Base-by-base conservation (phyloP, 805 yeast species). In the Starmerella gropengiesseri region DNA sequence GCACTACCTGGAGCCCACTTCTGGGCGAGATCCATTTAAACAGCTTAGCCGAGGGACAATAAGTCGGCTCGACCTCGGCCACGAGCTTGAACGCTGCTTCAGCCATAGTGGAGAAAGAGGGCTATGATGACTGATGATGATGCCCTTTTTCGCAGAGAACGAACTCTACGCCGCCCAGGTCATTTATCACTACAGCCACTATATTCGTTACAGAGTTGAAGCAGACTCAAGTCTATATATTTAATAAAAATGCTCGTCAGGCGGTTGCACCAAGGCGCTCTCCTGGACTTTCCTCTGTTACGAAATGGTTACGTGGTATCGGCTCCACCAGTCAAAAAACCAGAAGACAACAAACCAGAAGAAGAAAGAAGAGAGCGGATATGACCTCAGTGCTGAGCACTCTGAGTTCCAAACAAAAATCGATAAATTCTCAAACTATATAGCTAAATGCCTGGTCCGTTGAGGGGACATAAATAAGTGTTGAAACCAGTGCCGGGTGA, bases 1-100 rank as follows among this genome's bases (percentile, higher is more conserved):
- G 72, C 11, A 82, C 80, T 19, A 86, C 62, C 60, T 83, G 93
- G 25, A 89, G 71, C 0, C 95, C 94, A 0, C 96, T 84, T 42
- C 87, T 67, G 17, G 63, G 54, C 0, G 96, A 85, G 31, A 69
- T 65, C 86, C 93, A 87, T 58, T 82, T 83, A 46, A 36, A 50
- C 5, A 55, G 29, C 20, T 27, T 22, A 6, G 51, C 54, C 9
- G 51, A 43, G 11, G 57, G 53, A 37, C 56, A 47, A 31, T 50
- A 54, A 5, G 34, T 12, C 22, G 58, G 58, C 26, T 37, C 41
- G 13, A 52, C 41, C 34, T 50, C 49, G 12, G 56, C 48, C 18
- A 46, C 43, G 13, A 49, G 46, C 31, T 49, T 40, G 26, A 54
- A 47, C 45, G 31, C 31, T 23, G 19, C 31, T 13, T n/a, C 18